These are phyloP conservation scores for Cercophora newfieldiana DNA, from an alignment of 495 filamentous ascomycete species.

Conservation along the genomic window DNA sequence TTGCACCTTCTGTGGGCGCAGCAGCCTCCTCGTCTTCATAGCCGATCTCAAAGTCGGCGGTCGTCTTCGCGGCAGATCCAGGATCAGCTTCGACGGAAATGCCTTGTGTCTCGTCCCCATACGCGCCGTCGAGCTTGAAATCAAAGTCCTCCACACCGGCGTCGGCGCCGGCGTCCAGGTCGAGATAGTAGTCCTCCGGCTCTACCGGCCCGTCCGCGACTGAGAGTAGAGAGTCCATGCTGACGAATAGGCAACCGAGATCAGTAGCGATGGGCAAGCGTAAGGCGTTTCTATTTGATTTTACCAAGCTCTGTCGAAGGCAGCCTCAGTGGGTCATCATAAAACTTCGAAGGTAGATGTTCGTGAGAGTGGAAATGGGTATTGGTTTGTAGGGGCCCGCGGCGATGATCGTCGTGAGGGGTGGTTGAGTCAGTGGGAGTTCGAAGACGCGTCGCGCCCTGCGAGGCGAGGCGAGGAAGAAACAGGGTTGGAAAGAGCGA, in stretches of 20 bases:
- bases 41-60: slow-evolving; percentile 25
- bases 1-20: not conserved
- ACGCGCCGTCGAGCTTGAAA: slow-evolving; percentile 25
- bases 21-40: slow-evolving; percentile 22
- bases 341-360: not conserved
- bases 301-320: not conserved
- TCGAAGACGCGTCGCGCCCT: not conserved
- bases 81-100: not conserved
- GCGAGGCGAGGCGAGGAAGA: not conserved
- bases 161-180: slow-evolving; percentile 26
- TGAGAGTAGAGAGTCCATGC: slow-evolving; percentile 30
- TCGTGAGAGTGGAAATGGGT: not conserved
- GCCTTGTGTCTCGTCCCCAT: slow-evolving; percentile 14
- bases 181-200: slow-evolving; percentile 30
- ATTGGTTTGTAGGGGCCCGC: not conserved
- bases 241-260: too few species aligned
- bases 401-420: not conserved
- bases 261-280: not conserved
- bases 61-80: not conserved
- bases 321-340: not conserved
- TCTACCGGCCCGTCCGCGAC: slow-evolving; percentile 27
- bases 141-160: slow-evolving; percentile 35
- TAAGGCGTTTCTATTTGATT: not conserved
- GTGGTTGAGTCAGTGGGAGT: not conserved
- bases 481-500: not conserved